A percentile compares a stretch with the other conserved stretches of the same genome.
phyloP scores from a whole-genome alignment of 768 basidiomycete species.

The Naganishia kalamii region DNA sequence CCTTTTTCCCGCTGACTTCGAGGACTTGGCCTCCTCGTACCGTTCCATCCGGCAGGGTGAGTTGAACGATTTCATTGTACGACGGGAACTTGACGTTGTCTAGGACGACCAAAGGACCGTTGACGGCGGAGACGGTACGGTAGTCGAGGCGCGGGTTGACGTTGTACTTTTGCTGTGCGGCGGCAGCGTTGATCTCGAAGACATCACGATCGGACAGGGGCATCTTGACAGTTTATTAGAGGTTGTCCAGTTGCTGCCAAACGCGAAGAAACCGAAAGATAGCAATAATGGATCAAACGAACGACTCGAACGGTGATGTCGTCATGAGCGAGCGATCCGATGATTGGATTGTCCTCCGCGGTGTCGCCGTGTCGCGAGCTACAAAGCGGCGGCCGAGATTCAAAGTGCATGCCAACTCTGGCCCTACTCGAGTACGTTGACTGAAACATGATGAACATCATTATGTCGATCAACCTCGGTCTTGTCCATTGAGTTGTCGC shows the following conservation, averaged over 20 bases:
- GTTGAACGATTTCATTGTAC: constrained; percentile 95
- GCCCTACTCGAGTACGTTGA: too few relatives aligned
- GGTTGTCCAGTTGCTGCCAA: not conserved
- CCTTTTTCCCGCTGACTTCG: constrained; percentile 97
- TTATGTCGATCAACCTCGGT: too few relatives aligned
- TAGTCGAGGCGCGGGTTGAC: constrained; percentile 91
- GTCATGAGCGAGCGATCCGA: not conserved
- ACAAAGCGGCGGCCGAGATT: not conserved
- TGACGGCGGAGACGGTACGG: constrained; percentile 96
- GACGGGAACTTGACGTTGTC: constrained; percentile 99
- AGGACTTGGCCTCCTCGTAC: constrained; percentile 95
- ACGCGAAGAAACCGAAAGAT: too few relatives aligned
- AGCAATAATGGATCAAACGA: too few relatives aligned
- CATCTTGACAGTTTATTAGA: not conserved
- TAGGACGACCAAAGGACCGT: constrained; percentile 91
- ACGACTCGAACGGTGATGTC: not conserved
- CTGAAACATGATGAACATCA: not conserved
- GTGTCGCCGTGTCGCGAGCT: not conserved
- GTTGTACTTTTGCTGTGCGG: constrained; percentile 78
- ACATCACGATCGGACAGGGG: constrained; percentile 22
- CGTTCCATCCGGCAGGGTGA: constrained; percentile 90
- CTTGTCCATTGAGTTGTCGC: not conserved
- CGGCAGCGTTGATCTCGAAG: constrained; percentile 68
- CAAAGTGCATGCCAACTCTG: not conserved
- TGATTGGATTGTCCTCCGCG: not conserved